Evolutionary conservation across 495 filamentous ascomycete genomes (phyloP).

Genomic region (Hypoxylon cercidicola): DNA sequence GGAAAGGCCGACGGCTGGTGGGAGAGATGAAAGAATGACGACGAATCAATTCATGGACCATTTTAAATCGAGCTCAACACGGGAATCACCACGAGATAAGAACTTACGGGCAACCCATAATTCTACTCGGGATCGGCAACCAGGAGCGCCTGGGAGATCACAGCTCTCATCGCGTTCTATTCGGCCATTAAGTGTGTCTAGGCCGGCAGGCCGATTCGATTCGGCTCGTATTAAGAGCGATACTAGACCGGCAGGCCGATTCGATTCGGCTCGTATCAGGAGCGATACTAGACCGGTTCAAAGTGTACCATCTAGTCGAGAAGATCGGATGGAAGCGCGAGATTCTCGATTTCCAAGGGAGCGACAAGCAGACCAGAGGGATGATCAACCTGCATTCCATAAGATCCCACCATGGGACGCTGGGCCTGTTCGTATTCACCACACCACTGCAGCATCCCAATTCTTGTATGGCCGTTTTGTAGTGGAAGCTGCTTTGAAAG

Average conservation of each 20-base stretch:
- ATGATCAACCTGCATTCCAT: slow-evolving; percentile 3
- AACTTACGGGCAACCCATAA: not conserved
- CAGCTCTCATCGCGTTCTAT: not conserved
- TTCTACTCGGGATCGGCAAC: not conserved
- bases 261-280: not conserved
- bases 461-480: slow-evolving; percentile 88
- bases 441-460: slow-evolving; percentile 86
- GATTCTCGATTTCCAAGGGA: slow-evolving; percentile 2
- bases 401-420: slow-evolving; percentile 6
- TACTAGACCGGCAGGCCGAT: not conserved
- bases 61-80: slow-evolving; percentile 25
- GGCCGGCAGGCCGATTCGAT: not conserved
- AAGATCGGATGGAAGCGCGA: not conserved
- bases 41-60: slow-evolving; percentile 30
- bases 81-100: not conserved
- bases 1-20: not conserved
- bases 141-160: not conserved
- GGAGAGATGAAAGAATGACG: slow-evolving; percentile 10
- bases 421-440: slow-evolving; percentile 71
- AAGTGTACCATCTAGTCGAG: not conserved
- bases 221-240: not conserved
- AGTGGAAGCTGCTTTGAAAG: slow-evolving; percentile 82
- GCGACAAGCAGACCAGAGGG: not conserved
- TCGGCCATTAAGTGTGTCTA: not conserved
- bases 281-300: not conserved